Evolutionary conservation across 345 rosid species (phyloP).

Genomic region (Syzygium jambos): DNA sequence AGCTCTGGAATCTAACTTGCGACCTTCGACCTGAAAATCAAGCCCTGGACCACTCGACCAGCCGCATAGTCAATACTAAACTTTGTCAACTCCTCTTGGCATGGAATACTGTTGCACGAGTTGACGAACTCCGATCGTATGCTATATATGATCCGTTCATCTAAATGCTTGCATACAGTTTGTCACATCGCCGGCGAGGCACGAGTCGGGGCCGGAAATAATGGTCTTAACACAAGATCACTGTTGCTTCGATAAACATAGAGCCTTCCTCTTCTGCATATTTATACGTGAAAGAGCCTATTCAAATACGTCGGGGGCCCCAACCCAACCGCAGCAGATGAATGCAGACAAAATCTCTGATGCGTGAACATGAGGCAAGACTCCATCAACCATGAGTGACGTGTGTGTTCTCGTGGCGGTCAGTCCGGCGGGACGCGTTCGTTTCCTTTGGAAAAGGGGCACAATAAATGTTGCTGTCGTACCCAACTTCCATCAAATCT

Average conservation of each 20-base stretch:
- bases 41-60: accelerated
- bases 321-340: not conserved
- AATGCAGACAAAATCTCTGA: not conserved
- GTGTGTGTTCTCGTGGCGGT: not conserved
- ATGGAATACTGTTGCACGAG: too few species aligned
- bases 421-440: not conserved
- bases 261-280: not conserved
- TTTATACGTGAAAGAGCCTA: not conserved
- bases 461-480: not conserved
- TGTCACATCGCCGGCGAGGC: accelerated
- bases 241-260: not conserved
- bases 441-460: not conserved
- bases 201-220: accelerated
- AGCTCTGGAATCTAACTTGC: accelerated
- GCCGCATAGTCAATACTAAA: not conserved
- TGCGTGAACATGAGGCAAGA: not conserved
- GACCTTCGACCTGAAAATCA: accelerated
- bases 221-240: not conserved
- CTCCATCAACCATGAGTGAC: not conserved
- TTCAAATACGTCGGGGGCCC: not conserved
- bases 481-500: not conserved
- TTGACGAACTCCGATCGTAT: accelerated
- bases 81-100: too few species aligned
- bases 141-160: not conserved
- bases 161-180: accelerated